Evolutionary conservation across 345 rosid species (phyloP).

Genomic region (Gossypium mustelinum): DNA sequence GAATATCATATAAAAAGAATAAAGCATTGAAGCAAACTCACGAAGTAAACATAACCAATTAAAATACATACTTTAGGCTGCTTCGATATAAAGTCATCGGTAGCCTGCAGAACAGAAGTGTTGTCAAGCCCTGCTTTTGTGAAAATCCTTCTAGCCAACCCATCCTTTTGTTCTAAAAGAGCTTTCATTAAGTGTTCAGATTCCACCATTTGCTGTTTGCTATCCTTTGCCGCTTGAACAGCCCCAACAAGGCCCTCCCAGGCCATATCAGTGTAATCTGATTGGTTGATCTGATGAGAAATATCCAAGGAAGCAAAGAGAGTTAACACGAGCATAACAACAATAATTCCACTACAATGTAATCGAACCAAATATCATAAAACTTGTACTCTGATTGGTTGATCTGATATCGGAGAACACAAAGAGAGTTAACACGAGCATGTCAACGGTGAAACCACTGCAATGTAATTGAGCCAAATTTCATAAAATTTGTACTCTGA

Average conservation of each 20-base stretch:
- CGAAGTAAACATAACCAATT: neutral
- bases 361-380: neutral
- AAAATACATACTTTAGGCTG: constrained; percentile 56
- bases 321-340: neutral
- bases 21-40: neutral
- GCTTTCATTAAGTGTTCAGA: constrained; percentile 93
- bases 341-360: neutral
- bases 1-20: neutral
- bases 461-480: too few relatives aligned
- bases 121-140: constrained; percentile 76
- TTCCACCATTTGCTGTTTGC: constrained; percentile 70
- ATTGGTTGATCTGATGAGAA: constrained; percentile 41
- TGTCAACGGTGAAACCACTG: too few relatives aligned
- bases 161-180: constrained; percentile 85
- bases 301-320: neutral
- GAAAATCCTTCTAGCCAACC: constrained; percentile 71
- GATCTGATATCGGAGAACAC: too few relatives aligned
- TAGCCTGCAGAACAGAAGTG: constrained; percentile 62
- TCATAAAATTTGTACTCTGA: too few relatives aligned
- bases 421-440: too few relatives aligned
- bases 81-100: constrained; percentile 52
- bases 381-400: too few relatives aligned
- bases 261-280: constrained; percentile 83
- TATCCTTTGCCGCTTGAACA: constrained; percentile 58
- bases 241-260: constrained; percentile 79